phyloP scores from a whole-genome alignment of 139 green algal genomes.

The Medakamo hakoo region DNA sequence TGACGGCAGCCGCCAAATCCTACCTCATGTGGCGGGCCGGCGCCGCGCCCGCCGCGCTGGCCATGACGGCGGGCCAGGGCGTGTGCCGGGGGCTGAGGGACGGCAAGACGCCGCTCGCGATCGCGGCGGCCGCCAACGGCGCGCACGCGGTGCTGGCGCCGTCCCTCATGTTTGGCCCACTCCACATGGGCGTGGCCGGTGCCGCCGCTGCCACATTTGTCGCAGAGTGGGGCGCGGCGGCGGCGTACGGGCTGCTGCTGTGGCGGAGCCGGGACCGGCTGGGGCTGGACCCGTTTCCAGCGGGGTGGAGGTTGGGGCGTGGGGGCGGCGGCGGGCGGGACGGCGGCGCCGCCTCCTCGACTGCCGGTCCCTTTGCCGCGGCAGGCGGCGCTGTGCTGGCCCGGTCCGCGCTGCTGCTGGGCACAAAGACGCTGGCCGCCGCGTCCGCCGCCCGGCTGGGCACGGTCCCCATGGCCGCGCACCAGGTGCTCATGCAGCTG shows the following conservation, averaged over 20 bases:
- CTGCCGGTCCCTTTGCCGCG: slow-evolving; percentile 21
- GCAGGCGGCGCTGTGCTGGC: slow-evolving; percentile 42
- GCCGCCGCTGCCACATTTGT: slow-evolving; percentile 31
- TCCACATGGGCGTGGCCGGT: slow-evolving; percentile 23
- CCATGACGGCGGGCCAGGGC: slow-evolving; percentile 44
- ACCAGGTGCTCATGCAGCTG: slow-evolving; percentile 54
- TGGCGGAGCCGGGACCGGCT: slow-evolving; percentile 15
- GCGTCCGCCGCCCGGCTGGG: slow-evolving; percentile 45
- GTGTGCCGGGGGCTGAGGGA: slow-evolving; percentile 53
- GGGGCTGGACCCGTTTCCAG: slow-evolving; percentile 12
- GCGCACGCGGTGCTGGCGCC: slow-evolving; percentile 2
- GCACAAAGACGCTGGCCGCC: slow-evolving; percentile 48
- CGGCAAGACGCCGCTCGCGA: slow-evolving; percentile 47
- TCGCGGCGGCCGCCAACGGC: slow-evolving; percentile 38
- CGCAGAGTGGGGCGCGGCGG: slow-evolving; percentile 34
- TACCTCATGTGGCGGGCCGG: slow-evolving; percentile 29
- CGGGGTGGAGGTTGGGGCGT: neutral
- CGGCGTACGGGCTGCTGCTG: slow-evolving; percentile 25
- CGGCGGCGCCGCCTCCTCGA: too few relatives aligned
- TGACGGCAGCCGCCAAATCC: slow-evolving; percentile 21
- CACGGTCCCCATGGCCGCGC: slow-evolving; percentile 31
- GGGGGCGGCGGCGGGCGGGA: neutral
- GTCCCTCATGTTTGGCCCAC: slow-evolving; percentile 13
- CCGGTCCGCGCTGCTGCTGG: slow-evolving; percentile 43
- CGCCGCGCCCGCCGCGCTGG: slow-evolving; percentile 41